A percentile compares a stretch with the other conserved stretches of the same genome.
Conservation (phyloP, 371 early-diverging fungal genomes). For the Mortierella sp. region DNA sequence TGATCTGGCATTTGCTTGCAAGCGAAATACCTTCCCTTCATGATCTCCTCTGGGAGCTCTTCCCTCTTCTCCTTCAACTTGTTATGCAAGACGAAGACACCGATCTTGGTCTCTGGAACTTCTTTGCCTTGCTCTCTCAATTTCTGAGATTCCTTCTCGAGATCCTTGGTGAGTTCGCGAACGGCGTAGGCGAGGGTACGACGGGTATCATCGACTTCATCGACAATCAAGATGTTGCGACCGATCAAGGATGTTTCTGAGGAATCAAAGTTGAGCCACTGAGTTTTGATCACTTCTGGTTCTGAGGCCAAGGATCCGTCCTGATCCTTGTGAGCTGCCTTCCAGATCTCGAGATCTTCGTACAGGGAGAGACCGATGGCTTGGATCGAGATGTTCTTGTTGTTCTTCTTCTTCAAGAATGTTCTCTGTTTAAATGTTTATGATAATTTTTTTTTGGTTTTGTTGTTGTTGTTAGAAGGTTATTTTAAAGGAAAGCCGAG, state of each 20-base stretch:
- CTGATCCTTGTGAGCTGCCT: conserved; percentile 55
- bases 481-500: too few relatives aligned
- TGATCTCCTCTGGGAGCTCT: conserved; percentile 70
- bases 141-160: conserved; percentile 64
- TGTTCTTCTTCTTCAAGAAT: conserved; percentile 76
- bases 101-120: conserved; percentile 74
- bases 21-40: conserved; percentile 74
- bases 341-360: conserved; percentile 75
- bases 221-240: conserved; percentile 80
- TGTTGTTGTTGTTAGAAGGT: too few relatives aligned
- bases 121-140: conserved; percentile 61
- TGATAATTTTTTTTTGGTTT: too few relatives aligned
- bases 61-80: conserved; percentile 81
- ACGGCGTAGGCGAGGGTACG: conserved; percentile 81
- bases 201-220: conserved; percentile 86
- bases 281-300: conserved; percentile 80
- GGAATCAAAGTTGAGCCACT: conserved; percentile 83
- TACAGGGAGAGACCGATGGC: conserved; percentile 83
- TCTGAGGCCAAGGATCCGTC: conserved; percentile 47
- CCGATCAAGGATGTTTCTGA: conserved; percentile 73
- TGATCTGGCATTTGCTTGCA: conserved; percentile 81
- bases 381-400: conserved; percentile 83
- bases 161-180: conserved; percentile 76
- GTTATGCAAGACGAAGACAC: conserved; percentile 83
- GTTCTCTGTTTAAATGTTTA: conserved; percentile 61